These are phyloP conservation scores for Physcomitrium patens DNA, from an alignment of 225 moss, liverwort and hornwort genomes.

Conservation along the genomic window DNA sequence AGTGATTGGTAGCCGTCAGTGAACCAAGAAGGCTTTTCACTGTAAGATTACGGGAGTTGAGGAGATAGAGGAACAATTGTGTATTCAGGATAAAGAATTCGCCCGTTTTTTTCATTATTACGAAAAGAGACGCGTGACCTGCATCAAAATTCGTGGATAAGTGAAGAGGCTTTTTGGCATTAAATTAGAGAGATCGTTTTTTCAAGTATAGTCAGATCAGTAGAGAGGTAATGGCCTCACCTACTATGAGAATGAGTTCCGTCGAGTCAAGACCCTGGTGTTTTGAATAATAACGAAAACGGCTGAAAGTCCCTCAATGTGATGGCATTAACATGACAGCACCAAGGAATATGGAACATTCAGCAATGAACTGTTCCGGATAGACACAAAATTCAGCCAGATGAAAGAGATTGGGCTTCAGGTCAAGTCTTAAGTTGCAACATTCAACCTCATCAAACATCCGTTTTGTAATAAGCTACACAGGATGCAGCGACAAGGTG, in stretches of 20 bases:
- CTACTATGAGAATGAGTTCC: slow-evolving; percentile 65
- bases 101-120: no score
- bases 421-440: slow-evolving; percentile 31
- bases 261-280: slow-evolving; percentile 57
- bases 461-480: slow-evolving; percentile 26
- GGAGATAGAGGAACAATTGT: no score
- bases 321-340: slow-evolving; percentile 26
- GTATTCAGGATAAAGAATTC: no score
- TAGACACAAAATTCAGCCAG: slow-evolving; percentile 40
- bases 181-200: slow-evolving; percentile 51
- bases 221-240: slow-evolving; percentile 45
- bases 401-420: slow-evolving; percentile 24
- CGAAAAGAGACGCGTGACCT: no score
- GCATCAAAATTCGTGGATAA: no score
- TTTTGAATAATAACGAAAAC: slow-evolving; percentile 14
- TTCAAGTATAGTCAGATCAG: slow-evolving; percentile 74
- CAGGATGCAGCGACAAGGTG: slow-evolving; percentile 25
- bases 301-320: slow-evolving; percentile 24
- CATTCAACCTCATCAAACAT: slow-evolving; percentile 19
- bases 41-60: no score
- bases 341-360: slow-evolving; percentile 45
- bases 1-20: no score
- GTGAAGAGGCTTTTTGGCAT: background rate
- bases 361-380: slow-evolving; percentile 43
- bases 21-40: no score